Base-by-base conservation (phyloP, 129 eudicot genomes). In the Ambrosia artemisiifolia region DNA sequence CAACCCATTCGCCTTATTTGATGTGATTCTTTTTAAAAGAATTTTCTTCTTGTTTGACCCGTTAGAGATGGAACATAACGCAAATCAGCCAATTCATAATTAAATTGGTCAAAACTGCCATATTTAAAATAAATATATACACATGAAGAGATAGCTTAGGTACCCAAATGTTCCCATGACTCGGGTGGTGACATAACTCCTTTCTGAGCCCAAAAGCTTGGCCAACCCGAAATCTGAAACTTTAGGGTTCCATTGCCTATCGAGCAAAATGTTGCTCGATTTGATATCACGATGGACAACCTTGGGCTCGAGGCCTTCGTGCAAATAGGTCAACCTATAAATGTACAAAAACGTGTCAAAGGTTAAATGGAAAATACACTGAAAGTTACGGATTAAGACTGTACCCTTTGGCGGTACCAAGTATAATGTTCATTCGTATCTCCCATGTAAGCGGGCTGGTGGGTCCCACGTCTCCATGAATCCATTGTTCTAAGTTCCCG, bases 121-220 rank as follows among this genome's bases (percentile, higher is more conserved):
- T n/a, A 46, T 36, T 33, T 48, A 34, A 6, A 20, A 12, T 11
- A 24, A 12, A 47, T 7, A 44, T 13, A 62, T 20, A 51, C 51
- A 62, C 56, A 42, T 13, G 47, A 72, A 56, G 17, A 73, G 79
- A 11, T 13, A 72, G 38, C 53, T 16, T 32, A 80, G 87, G 71
- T 51, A 92, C 97, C 97, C 97, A 70, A 92, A 92, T 11, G 97
- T 92, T 49, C 97, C 97, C 97, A 92, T 92, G 63, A 92, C 97
- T 20, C 97, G 91, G 28, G 97, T 92, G 12, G 96, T 92, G 54
- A 90, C 86, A 13, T 90, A 90, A 67, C 88, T 90, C 60, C 70
- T 85, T 62, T 87, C 96, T 1, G 96, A 85, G 51, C 94, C 96
- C 74, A 90, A 75, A 71, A 90, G 96, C 85, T 90, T 90, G 34